A percentile compares a stretch with the other conserved stretches of the same genome.
phyloP scores from a whole-genome alignment of 2,329 filamentous ascomycete genomes.

The Microdochium paspali region DNA sequence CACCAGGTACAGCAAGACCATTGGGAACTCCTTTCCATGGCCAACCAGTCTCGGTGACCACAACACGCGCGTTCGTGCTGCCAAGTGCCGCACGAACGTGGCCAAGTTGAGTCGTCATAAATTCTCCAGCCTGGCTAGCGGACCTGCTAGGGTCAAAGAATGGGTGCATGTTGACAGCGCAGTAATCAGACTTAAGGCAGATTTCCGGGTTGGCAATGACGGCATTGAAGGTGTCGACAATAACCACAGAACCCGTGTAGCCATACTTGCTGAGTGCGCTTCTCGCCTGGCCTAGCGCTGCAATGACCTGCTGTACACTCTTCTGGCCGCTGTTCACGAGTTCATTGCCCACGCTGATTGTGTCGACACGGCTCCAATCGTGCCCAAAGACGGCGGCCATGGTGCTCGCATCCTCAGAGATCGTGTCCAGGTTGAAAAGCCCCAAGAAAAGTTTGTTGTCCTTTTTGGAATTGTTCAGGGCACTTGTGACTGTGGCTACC shows the following conservation, averaged over 20 bases:
- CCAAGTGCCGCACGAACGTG: slow-evolving; percentile 31
- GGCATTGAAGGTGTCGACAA: slow-evolving; percentile 70
- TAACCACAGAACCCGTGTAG: slow-evolving; percentile 65
- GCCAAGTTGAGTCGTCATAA: slow-evolving; percentile 48
- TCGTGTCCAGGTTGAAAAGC: slow-evolving; percentile 53
- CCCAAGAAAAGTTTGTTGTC: slow-evolving; percentile 67
- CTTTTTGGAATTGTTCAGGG: slow-evolving; percentile 53
- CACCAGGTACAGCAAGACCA: slow-evolving; percentile 56
- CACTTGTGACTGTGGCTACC: slow-evolving; percentile 45
- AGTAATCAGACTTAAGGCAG: slow-evolving; percentile 67
- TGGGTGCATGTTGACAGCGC: slow-evolving; percentile 72
- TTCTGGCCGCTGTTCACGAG: slow-evolving; percentile 56
- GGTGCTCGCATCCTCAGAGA: slow-evolving; percentile 45
- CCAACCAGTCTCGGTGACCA: slow-evolving; percentile 83
- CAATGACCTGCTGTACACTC: slow-evolving; percentile 42
- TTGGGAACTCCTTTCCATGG: slow-evolving; percentile 60
- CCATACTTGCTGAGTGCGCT: slow-evolving; percentile 48
- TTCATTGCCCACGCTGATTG: slow-evolving; percentile 75
- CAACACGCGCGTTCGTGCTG: slow-evolving; percentile 41
- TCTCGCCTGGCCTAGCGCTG: slow-evolving; percentile 49
- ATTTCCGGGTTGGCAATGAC: slow-evolving; percentile 58
- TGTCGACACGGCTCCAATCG: slow-evolving; percentile 61
- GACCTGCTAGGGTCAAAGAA: slow-evolving; percentile 65
- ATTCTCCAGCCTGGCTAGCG: slow-evolving; percentile 55
- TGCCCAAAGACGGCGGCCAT: slow-evolving; percentile 50